Evolutionary conservation across 2,329 filamentous ascomycete genomes (phyloP).

Genomic region (Volutella citrinella): DNA sequence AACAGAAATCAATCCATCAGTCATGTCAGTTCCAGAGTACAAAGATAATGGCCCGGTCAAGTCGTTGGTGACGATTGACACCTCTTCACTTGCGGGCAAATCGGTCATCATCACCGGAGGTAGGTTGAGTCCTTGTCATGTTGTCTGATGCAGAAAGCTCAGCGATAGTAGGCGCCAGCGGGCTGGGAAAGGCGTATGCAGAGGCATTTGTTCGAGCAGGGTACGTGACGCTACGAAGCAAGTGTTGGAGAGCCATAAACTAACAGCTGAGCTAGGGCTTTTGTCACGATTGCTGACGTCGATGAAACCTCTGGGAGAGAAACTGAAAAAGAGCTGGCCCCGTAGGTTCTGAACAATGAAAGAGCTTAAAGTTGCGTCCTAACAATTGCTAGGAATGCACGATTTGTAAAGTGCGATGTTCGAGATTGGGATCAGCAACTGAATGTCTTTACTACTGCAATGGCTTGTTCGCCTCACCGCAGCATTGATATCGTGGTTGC

Average conservation of each 20-base stretch:
- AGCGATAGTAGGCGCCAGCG: constrained; percentile 3
- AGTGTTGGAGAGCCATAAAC: too few species aligned
- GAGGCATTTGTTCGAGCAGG: constrained; percentile 5
- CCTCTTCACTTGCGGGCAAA: not conserved
- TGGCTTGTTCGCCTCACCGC: constrained; percentile 30
- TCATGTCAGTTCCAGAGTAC: constrained; percentile 9
- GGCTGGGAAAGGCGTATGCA: constrained; percentile 7
- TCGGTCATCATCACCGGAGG: constrained; percentile 9
- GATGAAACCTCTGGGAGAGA: constrained; percentile 2
- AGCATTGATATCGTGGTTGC: constrained; percentile 43
- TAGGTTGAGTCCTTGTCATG: not conserved
- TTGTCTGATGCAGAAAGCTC: not conserved
- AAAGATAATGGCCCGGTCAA: not conserved
- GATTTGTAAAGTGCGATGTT: constrained; percentile 39
- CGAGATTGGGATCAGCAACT: constrained; percentile 39
- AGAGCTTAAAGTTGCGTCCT: too few species aligned
- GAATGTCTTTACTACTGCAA: constrained; percentile 36
- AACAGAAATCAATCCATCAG: too few species aligned
- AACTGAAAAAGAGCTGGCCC: constrained; percentile 1
- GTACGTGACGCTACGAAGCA: too few species aligned
- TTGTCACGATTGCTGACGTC: constrained; percentile 6
- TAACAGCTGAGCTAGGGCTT: constrained; percentile 1
- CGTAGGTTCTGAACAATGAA: too few species aligned
- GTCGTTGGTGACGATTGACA: not conserved
- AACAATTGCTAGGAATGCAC: not conserved